Base-by-base conservation (phyloP, 805 yeast genomes). In the Teunomyces tritomae region DNA sequence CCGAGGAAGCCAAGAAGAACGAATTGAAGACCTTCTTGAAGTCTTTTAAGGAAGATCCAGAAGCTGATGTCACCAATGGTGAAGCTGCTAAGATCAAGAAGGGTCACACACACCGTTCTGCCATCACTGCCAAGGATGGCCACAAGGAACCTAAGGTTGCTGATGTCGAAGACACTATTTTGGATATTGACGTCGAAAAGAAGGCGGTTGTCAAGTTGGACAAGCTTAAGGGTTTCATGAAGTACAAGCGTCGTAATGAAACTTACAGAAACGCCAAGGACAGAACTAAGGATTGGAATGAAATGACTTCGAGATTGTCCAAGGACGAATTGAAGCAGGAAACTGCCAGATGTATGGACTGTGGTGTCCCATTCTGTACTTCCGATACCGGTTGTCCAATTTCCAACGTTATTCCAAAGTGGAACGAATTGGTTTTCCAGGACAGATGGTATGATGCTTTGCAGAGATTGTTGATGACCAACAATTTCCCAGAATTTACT, bases 331-430 rank as follows among this genome's bases (percentile, higher is more conserved):
- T 92, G 62, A 81, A 84, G 65, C 81, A 79, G 65, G 97, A 92
- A 75, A 88, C 98, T 49, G 97, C 98, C 11, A 83, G 99, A 70
- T 92, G 99, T 79, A 92, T 94, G 96, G 98, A 92, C 72, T 92
- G 99, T 78, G 99, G 99, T 77, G 95, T 94, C 59, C 99, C 99
- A 49, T 92, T 92, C 82, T 92, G 99, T 78, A 95, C 92, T 63
- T 86, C 96, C 42, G 98, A 92, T 68, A 87, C 96, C 39, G 99
- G 99, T 50, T 92, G 99, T 75, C 99, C 99, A 46, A 87, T 92
- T 56, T 90, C 97, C 46, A 92, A 92, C 71, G 84, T 92, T 58
- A 92, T 92, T 75, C 99, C 99, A 54, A 91, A 92, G 72, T 94
- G 97, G 92, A 94, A 92, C 68, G 98, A 91, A 67, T 80, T 94